These are phyloP conservation scores for Skeletonema marinoi DNA, from an alignment of 108 stramenopile genomes.

Conservation along the genomic window DNA sequence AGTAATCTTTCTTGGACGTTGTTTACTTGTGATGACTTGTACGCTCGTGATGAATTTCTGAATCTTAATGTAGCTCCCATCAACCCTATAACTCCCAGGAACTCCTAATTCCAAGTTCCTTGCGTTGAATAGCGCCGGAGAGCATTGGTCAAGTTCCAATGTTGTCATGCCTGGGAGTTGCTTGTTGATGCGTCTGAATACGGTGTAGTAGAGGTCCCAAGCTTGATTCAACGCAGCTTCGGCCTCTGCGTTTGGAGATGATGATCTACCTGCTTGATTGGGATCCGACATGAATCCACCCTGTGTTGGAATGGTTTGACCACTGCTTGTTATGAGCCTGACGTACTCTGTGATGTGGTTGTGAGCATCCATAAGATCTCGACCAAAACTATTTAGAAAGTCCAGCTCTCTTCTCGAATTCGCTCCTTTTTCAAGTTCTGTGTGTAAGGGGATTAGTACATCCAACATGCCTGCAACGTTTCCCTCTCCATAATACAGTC, in stretches of 20 bases:
- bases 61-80: conserved; percentile 92
- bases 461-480: conserved; percentile 94
- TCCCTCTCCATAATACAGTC: conserved; percentile 93
- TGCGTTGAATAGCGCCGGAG: conserved; percentile 86
- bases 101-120: conserved; percentile 92
- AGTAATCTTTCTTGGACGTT: conserved; percentile 96
- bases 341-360: conserved; percentile 70
- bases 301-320: conserved; percentile 62
- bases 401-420: conserved; percentile 81
- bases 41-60: conserved; percentile 83
- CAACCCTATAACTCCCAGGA: conserved; percentile 95
- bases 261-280: conserved; percentile 23
- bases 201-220: conserved; percentile 97
- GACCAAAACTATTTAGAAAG: conserved; percentile 82
- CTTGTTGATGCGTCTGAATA: conserved; percentile 95
- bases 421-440: conserved; percentile 77
- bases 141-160: conserved; percentile 89
- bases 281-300: conserved; percentile 48
- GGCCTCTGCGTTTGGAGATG: conserved; percentile 66
- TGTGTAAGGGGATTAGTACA: conserved; percentile 84
- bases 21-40: conserved; percentile 97
- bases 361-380: conserved; percentile 82
- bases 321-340: conserved; percentile 55
- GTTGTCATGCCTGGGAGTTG: conserved; percentile 87
- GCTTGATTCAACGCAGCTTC: conserved; percentile 92